Evolutionary conservation across 129 eudicot genomes (phyloP).

Genomic region (Cynara cardunculus): DNA sequence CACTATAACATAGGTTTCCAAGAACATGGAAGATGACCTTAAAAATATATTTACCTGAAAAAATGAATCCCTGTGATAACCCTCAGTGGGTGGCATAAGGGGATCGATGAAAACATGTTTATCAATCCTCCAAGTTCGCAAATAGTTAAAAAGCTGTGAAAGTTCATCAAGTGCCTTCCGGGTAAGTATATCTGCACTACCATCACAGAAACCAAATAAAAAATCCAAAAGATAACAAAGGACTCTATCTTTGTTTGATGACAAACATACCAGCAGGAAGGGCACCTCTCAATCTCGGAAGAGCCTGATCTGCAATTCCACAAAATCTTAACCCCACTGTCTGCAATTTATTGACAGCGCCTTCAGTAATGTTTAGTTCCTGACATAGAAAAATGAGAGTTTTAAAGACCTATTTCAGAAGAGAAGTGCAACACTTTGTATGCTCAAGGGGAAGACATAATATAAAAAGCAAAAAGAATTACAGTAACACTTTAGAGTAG

Average conservation of each 20-base stretch:
- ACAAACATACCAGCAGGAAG: conserved; percentile 75
- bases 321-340: conserved; percentile 88
- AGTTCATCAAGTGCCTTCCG: conserved; percentile 90
- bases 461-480: too few species aligned
- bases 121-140: conserved; percentile 76
- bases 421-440: not conserved
- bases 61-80: conserved; percentile 77
- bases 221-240: not conserved
- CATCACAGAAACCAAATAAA: conserved; percentile 4
- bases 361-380: conserved; percentile 87
- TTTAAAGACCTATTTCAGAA: not conserved
- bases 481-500: too few species aligned
- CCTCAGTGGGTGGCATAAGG: conserved; percentile 94
- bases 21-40: not conserved
- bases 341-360: conserved; percentile 78
- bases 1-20: not conserved
- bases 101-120: conserved; percentile 67
- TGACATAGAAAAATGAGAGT: conserved; percentile 22
- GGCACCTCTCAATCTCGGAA: conserved; percentile 93
- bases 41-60: conserved; percentile 58
- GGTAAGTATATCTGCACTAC: conserved; percentile 61
- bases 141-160: conserved; percentile 70
- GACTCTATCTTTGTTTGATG: not conserved
- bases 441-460: not conserved
- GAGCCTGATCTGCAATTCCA: conserved; percentile 81